These are phyloP conservation scores for Yamadazyma atlantica DNA, from an alignment of 1,139 yeast species.

Conservation along the genomic window DNA sequence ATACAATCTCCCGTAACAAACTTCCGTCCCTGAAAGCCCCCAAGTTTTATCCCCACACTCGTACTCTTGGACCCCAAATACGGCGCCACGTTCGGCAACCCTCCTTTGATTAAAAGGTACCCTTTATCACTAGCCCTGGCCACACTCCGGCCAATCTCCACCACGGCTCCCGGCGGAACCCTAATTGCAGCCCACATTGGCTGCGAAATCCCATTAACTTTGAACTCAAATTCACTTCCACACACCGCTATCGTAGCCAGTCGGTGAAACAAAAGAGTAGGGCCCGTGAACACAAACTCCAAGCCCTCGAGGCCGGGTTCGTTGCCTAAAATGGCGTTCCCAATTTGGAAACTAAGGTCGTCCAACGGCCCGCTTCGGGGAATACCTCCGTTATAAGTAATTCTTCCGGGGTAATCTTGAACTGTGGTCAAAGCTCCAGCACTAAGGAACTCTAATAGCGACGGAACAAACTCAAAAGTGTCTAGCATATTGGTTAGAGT, in stretches of 20 bases:
- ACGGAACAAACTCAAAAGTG: slow-evolving; percentile 6
- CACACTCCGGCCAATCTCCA: slow-evolving; percentile 4
- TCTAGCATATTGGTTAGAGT: slow-evolving; percentile 5
- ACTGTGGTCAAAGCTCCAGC: slow-evolving; percentile 9
- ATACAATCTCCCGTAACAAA: slow-evolving; percentile 7
- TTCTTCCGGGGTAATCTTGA: slow-evolving; percentile 8
- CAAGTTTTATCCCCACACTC: slow-evolving; percentile 6
- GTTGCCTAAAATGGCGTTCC: slow-evolving; percentile 7
- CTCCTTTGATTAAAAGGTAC: slow-evolving; percentile 6
- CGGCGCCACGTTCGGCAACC: slow-evolving; percentile 6
- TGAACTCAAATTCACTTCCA: slow-evolving; percentile 7
- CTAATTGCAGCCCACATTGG: slow-evolving; percentile 7
- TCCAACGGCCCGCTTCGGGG: slow-evolving; percentile 8
- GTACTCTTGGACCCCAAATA: slow-evolving; percentile 8
- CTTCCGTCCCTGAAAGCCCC: slow-evolving; percentile 9
- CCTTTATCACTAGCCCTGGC: slow-evolving; percentile 2
- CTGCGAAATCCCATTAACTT: slow-evolving; percentile 3
- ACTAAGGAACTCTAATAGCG: slow-evolving; percentile 3
- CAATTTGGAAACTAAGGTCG: slow-evolving; percentile 6
- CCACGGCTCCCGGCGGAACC: slow-evolving; percentile 4
- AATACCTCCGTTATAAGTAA: slow-evolving; percentile 8
- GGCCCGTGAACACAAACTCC: slow-evolving; percentile 7
- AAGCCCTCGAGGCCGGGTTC: slow-evolving; percentile 5
- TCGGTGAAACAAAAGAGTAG: slow-evolving; percentile 5
- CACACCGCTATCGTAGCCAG: slow-evolving; percentile 7